Base-by-base conservation (phyloP, 2,329 filamentous ascomycete genomes). In the Penicillium psychrosexuale region DNA sequence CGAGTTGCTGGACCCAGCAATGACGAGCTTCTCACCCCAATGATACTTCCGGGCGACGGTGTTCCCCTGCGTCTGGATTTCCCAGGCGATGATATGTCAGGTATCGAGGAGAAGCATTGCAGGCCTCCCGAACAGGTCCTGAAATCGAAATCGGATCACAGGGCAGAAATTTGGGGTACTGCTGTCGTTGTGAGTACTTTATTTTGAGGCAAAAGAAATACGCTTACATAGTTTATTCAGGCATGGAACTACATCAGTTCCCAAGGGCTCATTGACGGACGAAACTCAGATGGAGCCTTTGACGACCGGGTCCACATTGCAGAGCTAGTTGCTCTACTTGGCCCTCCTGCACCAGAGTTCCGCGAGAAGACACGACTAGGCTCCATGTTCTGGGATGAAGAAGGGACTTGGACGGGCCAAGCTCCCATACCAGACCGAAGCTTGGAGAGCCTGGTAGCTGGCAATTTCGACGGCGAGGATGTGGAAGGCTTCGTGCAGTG, bases 401-500 rank as follows among this genome's bases (percentile, higher is more conserved):
- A 57, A 31, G 62, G 66, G 17, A 59, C 52, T 37, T 65, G 60
- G 60, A 64, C 55, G 13, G 43, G 59, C 1, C 19, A 59, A 34
- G 56, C 47, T 2, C 51, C 62, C 3, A 60, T 64, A 37, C 63
- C 63, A 17, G 51, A 64, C 8, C 53, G 45, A 3, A 60, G 22
- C 15, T 38, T 62, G 3, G 58, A 60, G 15, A 49, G 40, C 5
- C 33, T 59, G 12, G 46, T 39, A 17, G 27, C 24, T 31, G 8
- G 27, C 3, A 34, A 61, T 17, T 43, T 70, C 11, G 19, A 58
- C 13, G 65, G 63, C 13, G 60, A 66, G 24, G 59, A 69, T 28
- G 64, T 59, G 42, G 56, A 61, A 4, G 51, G 58, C 28, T 67
- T 72, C 49, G 51, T 71, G 22, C 38, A 43, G 3, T 66, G 69